These are phyloP conservation scores for Gelatoporia subvermispora DNA, from an alignment of 768 basidiomycete genomes.

Conservation along the genomic window DNA sequence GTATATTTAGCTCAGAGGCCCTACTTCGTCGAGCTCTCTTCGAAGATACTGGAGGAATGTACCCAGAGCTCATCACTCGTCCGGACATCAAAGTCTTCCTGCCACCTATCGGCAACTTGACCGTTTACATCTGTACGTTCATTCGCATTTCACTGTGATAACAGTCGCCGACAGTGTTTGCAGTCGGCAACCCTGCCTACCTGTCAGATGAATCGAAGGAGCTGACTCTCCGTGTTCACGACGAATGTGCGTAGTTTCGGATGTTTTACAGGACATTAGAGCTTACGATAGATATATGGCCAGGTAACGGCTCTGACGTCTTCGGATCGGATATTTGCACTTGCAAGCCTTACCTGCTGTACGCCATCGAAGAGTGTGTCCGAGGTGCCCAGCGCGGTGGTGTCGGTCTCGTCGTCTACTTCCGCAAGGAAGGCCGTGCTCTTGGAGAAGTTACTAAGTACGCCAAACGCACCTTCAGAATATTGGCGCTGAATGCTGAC, in stretches of 20 bases:
- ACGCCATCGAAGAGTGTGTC: conserved; percentile 92
- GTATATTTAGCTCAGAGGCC: conserved; percentile 59
- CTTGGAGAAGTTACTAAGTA: conserved; percentile 92
- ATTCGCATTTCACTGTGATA: neutral
- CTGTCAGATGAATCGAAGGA: conserved; percentile 73
- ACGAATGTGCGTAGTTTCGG: conserved; percentile 64
- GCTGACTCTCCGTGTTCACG: conserved; percentile 85
- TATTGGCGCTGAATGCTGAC: neutral
- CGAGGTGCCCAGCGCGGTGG: conserved; percentile 79
- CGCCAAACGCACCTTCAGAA: conserved; percentile 20
- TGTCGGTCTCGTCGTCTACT: conserved; percentile 90
- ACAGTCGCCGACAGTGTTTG: neutral
- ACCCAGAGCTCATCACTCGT: conserved; percentile 91
- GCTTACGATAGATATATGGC: too few relatives aligned
- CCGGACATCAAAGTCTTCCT: conserved; percentile 95
- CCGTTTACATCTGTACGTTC: conserved; percentile 82
- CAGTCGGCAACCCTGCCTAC: conserved; percentile 81
- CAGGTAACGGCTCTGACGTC: conserved; percentile 93
- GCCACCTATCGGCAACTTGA: conserved; percentile 88
- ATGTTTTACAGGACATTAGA: too few relatives aligned
- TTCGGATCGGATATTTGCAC: conserved; percentile 93
- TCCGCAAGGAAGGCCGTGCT: conserved; percentile 90
- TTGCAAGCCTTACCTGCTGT: conserved; percentile 89
- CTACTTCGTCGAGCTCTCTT: conserved; percentile 87
- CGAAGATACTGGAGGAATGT: conserved; percentile 95